Evolutionary conservation across 2,329 filamentous ascomycete species (phyloP).

Genomic region (Triangularia verruculosa): DNA sequence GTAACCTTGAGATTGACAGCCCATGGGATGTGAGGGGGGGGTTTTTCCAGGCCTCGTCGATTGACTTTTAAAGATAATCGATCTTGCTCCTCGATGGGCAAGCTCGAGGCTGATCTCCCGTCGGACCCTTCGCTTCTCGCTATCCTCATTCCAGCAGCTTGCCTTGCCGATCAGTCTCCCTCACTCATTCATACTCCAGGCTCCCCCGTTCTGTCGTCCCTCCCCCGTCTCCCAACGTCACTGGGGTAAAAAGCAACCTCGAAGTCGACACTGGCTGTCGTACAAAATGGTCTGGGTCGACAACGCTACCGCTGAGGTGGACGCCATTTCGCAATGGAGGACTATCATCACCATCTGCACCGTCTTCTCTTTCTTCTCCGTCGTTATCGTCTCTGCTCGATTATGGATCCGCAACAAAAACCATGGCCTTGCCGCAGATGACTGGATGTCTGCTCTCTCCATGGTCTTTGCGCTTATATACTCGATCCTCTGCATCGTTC

Average conservation of each 20-base stretch:
- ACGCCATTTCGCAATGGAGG: conserved; percentile 46
- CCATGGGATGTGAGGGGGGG: not conserved
- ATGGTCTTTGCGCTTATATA: conserved; percentile 48
- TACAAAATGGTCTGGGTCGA: conserved; percentile 49
- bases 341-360: conserved; percentile 49
- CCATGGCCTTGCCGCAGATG: conserved; percentile 46
- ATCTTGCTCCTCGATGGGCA: conserved; percentile 2
- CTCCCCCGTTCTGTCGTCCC: not conserved
- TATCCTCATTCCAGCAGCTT: conserved; percentile 15
- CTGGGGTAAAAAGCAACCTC: not conserved
- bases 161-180: conserved; percentile 19
- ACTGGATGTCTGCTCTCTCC: conserved; percentile 42
- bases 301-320: conserved; percentile 46
- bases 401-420: conserved; percentile 42
- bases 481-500: conserved; percentile 48
- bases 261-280: not conserved
- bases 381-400: conserved; percentile 40
- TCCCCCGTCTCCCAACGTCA: not conserved
- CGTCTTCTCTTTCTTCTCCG: conserved; percentile 43
- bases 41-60: not conserved
- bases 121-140: conserved; percentile 7
- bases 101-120: conserved; percentile 22
- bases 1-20: not conserved
- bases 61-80: conserved; percentile 2
- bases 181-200: conserved; percentile 1